Evolutionary conservation across 148 eudicot species (phyloP).

Genomic region (Amaranthus palmeri): DNA sequence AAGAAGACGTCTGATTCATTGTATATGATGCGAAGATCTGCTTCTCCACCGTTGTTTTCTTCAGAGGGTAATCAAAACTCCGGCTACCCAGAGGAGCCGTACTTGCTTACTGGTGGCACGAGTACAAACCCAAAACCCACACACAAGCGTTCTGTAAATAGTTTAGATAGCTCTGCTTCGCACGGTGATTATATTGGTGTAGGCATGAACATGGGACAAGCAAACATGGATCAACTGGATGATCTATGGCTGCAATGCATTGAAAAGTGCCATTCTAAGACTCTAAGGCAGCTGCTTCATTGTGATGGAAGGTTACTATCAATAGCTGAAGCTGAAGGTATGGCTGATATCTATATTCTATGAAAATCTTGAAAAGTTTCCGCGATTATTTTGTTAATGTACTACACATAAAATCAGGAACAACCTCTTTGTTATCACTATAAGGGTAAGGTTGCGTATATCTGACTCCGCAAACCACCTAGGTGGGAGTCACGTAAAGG

Average conservation of each 20-base stretch:
- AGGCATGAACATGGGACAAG: slow-evolving; percentile 29
- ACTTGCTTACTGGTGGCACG: slow-evolving; percentile 26
- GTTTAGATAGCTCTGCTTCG: slow-evolving; percentile 27
- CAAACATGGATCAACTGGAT: slow-evolving; percentile 50
- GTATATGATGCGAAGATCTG: slow-evolving; percentile 31
- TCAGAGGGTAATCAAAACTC: slow-evolving; percentile 30
- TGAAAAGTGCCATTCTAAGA: slow-evolving; percentile 84
- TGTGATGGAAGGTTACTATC: slow-evolving; percentile 74
- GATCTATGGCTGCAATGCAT: slow-evolving; percentile 79
- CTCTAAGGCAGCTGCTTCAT: slow-evolving; percentile 71
- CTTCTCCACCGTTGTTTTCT: slow-evolving; percentile 41
- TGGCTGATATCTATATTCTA: slow-evolving; percentile 12
- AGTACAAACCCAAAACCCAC: slow-evolving; percentile 39
- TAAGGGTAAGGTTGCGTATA: no score
- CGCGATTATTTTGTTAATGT: not conserved
- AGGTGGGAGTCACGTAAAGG: no score
- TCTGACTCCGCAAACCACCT: no score
- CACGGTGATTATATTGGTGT: slow-evolving; percentile 32
- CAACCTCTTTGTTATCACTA: no score
- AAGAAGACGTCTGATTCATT: slow-evolving; percentile 41
- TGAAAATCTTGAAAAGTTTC: not conserved
- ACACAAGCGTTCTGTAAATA: slow-evolving; percentile 36
- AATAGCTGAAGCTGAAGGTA: slow-evolving; percentile 80
- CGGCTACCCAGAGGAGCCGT: slow-evolving; percentile 32
- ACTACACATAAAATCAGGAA: no score